Percentiles rank a stretch among this genome's conserved stretches.
Evolutionary conservation across 345 rosid genomes (phyloP).

Genomic region (Gossypium rotundifolium): DNA sequence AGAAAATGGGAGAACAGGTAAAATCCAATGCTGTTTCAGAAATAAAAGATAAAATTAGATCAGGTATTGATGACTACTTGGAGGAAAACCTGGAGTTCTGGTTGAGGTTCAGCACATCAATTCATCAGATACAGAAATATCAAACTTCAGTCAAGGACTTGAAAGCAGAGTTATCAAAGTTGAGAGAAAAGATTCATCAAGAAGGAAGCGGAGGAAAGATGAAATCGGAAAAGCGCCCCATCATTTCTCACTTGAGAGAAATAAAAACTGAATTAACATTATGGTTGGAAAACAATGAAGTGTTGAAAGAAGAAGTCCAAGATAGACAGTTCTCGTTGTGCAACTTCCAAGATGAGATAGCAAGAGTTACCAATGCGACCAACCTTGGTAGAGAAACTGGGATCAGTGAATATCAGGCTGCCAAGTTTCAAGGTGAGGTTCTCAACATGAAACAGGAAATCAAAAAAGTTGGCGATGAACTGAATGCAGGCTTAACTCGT

Average conservation of each 20-base stretch:
- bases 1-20: constrained; percentile 13
- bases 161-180: constrained; percentile 46
- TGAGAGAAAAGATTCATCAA: constrained; percentile 24
- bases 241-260: constrained; percentile 69
- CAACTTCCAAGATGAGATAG: constrained; percentile 60
- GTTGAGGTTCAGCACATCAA: constrained; percentile 79
- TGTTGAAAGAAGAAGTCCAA: constrained; percentile 68
- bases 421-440: constrained; percentile 83
- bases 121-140: constrained; percentile 72
- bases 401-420: constrained; percentile 57
- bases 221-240: constrained; percentile 51
- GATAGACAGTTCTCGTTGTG: constrained; percentile 45
- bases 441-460: constrained; percentile 89
- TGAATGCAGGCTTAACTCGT: constrained; percentile 49
- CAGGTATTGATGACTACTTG: constrained; percentile 61
- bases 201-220: constrained; percentile 29
- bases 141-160: constrained; percentile 61
- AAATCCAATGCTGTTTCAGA: constrained; percentile 22
- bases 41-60: constrained; percentile 57
- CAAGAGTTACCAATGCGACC: constrained; percentile 32
- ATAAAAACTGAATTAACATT: constrained; percentile 63
- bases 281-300: constrained; percentile 69
- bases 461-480: constrained; percentile 53
- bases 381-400: constrained; percentile 32
- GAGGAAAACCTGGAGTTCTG: constrained; percentile 94